Conservation (phyloP, 2,329 filamentous ascomycete species). For the Didymella glomerata region DNA sequence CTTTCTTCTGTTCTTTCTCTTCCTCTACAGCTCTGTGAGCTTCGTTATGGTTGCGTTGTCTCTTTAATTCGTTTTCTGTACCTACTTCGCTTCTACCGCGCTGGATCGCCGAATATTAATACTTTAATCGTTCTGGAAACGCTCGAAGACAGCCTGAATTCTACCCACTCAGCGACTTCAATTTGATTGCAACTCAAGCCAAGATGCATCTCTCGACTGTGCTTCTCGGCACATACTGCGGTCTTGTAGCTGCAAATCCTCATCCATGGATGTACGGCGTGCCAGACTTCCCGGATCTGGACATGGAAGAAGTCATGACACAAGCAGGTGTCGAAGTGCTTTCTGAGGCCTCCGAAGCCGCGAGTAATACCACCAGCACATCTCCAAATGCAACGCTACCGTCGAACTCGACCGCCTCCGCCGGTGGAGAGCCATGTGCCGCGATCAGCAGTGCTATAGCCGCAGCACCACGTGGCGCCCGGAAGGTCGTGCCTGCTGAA, state of each 20-base stretch:
- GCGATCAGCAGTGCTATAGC: conserved; percentile 40
- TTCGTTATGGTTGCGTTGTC: conserved; percentile 6
- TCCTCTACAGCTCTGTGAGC: conserved; percentile 15
- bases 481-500: conserved; percentile 47
- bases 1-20: neutral
- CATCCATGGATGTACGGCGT: conserved; percentile 49
- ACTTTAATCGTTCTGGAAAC: conserved; percentile 19
- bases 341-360: conserved; percentile 24
- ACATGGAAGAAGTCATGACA: conserved; percentile 39
- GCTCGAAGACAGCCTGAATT: neutral
- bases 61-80: conserved; percentile 6
- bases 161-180: neutral
- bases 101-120: conserved; percentile 34
- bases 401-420: conserved; percentile 25
- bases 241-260: conserved; percentile 31
- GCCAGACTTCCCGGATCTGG: conserved; percentile 39
- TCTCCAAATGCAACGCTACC: conserved; percentile 25
- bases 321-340: conserved; percentile 32
- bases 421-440: conserved; percentile 46
- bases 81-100: conserved; percentile 23
- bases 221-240: conserved; percentile 32
- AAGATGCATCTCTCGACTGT: conserved; percentile 35
- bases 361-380: conserved; percentile 27
- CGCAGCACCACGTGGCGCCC: conserved; percentile 36
- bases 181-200: neutral